Conservation (phyloP, 139 green algal genomes). For the Chlorella ohadii region DNA sequence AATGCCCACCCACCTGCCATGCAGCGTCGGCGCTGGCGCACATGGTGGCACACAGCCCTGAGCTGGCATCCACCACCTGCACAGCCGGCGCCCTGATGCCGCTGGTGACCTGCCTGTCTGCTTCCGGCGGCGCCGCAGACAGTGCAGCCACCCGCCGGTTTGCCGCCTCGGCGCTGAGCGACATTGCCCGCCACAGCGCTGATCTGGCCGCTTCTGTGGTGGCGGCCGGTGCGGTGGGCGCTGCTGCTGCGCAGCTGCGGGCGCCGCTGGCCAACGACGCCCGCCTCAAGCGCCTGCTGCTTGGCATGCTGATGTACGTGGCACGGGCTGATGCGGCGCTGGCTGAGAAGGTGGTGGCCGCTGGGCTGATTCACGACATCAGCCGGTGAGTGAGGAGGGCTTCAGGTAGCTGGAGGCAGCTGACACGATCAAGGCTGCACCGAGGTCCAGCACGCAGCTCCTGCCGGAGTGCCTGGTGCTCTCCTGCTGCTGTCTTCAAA, state of each 20-base stretch:
- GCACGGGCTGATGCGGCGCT: background rate
- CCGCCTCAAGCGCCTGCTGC: constrained; percentile 19
- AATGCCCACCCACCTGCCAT: background rate
- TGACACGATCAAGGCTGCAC: background rate
- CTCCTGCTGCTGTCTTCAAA: background rate
- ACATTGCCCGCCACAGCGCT: background rate
- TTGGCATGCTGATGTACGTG: background rate
- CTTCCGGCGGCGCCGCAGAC: no score
- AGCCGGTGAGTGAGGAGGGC: background rate
- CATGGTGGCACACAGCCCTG: background rate
- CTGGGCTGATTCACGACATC: background rate
- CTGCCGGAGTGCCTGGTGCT: background rate
- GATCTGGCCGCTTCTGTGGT: background rate
- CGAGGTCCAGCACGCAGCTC: background rate
- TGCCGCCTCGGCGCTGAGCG: constrained; percentile 17
- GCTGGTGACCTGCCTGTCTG: constrained; percentile 34
- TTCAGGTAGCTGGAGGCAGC: background rate
- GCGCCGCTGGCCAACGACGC: constrained; percentile 10
- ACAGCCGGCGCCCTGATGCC: background rate
- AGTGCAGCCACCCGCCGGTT: background rate
- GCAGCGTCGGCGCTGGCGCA: constrained; percentile 33
- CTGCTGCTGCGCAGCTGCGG: background rate
- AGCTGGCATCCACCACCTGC: background rate
- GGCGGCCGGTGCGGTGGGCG: background rate
- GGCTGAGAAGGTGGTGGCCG: background rate